Evolutionary conservation across 139 green algal species (phyloP).

Genomic region (Chlamydomonas urium): DNA sequence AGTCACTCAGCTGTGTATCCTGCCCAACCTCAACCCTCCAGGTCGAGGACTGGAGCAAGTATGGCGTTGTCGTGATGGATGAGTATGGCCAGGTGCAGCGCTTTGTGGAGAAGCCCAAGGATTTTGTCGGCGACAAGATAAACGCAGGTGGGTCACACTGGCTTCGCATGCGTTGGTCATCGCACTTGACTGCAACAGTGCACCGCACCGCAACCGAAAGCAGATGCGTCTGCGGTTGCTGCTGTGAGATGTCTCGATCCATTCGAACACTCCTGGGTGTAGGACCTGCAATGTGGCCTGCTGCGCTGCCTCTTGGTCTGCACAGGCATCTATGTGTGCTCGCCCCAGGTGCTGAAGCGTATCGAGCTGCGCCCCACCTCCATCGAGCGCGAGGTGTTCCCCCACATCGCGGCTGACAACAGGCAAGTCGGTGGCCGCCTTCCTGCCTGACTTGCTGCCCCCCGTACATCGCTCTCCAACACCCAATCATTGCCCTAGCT

Average conservation of each 20-base stretch:
- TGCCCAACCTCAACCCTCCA: conserved; percentile 29
- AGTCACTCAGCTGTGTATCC: too few species aligned
- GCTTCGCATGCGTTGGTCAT: too few species aligned
- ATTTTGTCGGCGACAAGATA: conserved; percentile 99
- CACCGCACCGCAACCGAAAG: too few species aligned
- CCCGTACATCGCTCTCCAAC: too few species aligned
- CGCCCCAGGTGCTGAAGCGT: conserved; percentile 77
- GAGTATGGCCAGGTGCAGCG: conserved; percentile 77
- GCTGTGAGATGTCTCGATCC: too few species aligned
- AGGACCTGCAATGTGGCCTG: neutral
- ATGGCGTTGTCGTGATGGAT: conserved; percentile 94
- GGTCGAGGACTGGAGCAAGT: conserved; percentile 93
- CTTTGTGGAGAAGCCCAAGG: conserved; percentile 95
- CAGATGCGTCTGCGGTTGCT: too few species aligned
- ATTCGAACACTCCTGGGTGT: too few species aligned
- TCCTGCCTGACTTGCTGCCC: too few species aligned
- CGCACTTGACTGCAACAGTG: too few species aligned
- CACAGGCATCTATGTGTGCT: conserved; percentile 94
- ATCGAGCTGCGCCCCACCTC: conserved; percentile 91
- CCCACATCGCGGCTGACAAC: conserved; percentile 79
- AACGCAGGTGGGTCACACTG: conserved; percentile 99
- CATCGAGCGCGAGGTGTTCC: conserved; percentile 96
- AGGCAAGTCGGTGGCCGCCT: too few species aligned
- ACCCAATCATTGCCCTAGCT: too few species aligned
- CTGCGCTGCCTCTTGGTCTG: conserved; percentile 44